Evolutionary conservation across 192 early-diverging fungal genomes (phyloP).

Genomic region (Rhizoclosmatium globosum): DNA sequence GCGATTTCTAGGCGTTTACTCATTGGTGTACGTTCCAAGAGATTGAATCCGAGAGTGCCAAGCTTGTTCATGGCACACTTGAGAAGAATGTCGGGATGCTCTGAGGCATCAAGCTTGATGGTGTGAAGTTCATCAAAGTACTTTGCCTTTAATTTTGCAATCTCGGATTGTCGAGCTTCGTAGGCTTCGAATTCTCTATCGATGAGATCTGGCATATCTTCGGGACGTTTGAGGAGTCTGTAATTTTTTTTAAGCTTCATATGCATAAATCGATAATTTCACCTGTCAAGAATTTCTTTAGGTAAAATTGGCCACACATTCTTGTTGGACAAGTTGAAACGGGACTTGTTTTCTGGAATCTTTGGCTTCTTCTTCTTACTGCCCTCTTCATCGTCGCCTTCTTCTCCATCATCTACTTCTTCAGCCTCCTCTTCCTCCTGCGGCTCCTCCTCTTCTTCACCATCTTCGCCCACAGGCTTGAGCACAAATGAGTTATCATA

Average conservation of each 20-base stretch:
- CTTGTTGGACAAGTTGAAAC: conserved; percentile 44
- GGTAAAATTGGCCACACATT: conserved; percentile 48
- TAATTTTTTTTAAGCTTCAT: neutral
- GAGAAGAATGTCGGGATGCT: conserved; percentile 53
- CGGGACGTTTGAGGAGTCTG: conserved; percentile 57
- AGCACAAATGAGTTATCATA: conserved; percentile 10
- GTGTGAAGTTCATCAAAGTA: conserved; percentile 44
- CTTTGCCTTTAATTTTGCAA: conserved; percentile 32
- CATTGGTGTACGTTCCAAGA: conserved; percentile 24
- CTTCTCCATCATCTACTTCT: conserved; percentile 38
- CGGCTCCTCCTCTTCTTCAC: conserved; percentile 39
- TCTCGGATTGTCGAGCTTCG: neutral
- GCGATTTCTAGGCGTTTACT: conserved; percentile 37
- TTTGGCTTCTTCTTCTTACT: conserved; percentile 12
- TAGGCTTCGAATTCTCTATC: conserved; percentile 30
- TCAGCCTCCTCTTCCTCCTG: conserved; percentile 27
- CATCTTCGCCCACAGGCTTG: conserved; percentile 34
- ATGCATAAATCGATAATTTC: neutral
- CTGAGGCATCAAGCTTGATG: conserved; percentile 54
- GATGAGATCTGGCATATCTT: conserved; percentile 47
- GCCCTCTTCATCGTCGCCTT: conserved; percentile 34
- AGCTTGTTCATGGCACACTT: conserved; percentile 39
- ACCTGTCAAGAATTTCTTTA: conserved; percentile 53
- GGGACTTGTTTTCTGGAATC: neutral
- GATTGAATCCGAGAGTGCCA: conserved; percentile 39